These are phyloP conservation scores for Desmodesmus armatus DNA, from an alignment of 139 green algal genomes.

Conservation along the genomic window DNA sequence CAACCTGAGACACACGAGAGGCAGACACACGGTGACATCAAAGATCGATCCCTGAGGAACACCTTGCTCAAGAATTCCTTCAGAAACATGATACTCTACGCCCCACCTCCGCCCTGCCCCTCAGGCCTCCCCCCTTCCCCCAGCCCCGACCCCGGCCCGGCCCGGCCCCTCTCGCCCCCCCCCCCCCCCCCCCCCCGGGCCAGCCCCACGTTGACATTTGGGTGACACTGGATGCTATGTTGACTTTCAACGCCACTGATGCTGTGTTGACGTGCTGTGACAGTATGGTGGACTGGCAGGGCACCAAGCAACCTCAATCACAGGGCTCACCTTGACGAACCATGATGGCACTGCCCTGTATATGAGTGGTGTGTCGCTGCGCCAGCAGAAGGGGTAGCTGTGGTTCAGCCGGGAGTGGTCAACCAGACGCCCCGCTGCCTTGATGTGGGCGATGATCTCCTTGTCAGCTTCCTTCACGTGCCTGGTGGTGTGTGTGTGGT, in stretches of 20 bases:
- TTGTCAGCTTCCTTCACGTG: slow-evolving; percentile 96
- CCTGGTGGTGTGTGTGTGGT: too few relatives aligned
- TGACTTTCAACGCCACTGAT: too few relatives aligned
- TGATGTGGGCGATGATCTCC: slow-evolving; percentile 90
- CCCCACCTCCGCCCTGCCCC: not conserved
- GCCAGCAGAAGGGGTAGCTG: slow-evolving; percentile 99
- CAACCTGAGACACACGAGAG: too few relatives aligned
- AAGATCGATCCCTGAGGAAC: too few relatives aligned
- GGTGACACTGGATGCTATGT: too few relatives aligned
- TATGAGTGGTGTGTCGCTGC: slow-evolving; percentile 96
- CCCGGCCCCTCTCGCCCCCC: too few relatives aligned
- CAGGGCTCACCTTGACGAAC: slow-evolving; percentile 82
- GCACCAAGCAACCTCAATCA: not conserved
- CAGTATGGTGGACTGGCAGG: too few relatives aligned
- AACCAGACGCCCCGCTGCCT: slow-evolving; percentile 86
- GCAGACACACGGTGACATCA: too few relatives aligned
- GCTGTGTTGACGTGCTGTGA: too few relatives aligned
- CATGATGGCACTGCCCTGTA: slow-evolving; percentile 96
- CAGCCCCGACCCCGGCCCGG: too few relatives aligned
- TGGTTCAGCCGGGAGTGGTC: slow-evolving; percentile 76
- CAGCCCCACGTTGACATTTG: too few relatives aligned
- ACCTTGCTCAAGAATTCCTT: not conserved
- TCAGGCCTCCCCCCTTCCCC: not conserved
- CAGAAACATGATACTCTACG: not conserved
- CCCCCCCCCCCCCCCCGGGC: too few relatives aligned